Base-by-base conservation (phyloP, 139 green algal species). In the Gonium pectorale region DNA sequence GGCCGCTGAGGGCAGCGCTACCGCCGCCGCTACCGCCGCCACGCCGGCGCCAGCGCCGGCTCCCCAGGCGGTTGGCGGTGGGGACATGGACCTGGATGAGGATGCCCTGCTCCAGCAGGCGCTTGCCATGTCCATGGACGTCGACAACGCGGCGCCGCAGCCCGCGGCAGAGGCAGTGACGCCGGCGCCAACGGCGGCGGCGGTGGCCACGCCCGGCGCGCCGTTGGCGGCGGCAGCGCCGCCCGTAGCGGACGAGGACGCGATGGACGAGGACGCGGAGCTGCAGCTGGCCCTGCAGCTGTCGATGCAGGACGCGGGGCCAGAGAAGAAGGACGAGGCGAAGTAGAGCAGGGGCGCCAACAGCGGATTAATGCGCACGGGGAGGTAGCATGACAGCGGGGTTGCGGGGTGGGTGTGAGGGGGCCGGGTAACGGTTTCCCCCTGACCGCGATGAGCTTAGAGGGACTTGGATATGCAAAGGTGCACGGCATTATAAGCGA, bases 81-180 rank as follows among this genome's bases (percentile, higher is more conserved):
- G 71, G 9, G 89, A 92, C 6, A 92, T 97, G 79, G 89, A 95
- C 5, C 31, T 90, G 21, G 93, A 97, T 74, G 89, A 91, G 67
- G 86, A 92, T 64, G 88, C 92, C 3, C 41, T 98, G 41, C 83
- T 95, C 81, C 93, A 93, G 83, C 92, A 95, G 90, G 87, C 81
- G 0, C 90, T 99, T 60, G 97, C 96, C 5, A 96, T 99, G 93
- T 98, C 95, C 4, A 98, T 99, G 96, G 81, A 91, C 54, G 92
- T 93, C 64, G 78, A 68, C 51, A 73, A 27, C 35, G 85, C 68
- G 19, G 70, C 62, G 17, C 60, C 19, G 60, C 43, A 46, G 74
- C 44, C 3, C 31, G 22, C 75, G 74, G 68, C 63, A 9, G 67
- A 79, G 5, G 26, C 54, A 13, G 29, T 40, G 13, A 73, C 82